Evolutionary conservation across 2,329 filamentous ascomycete genomes (phyloP), one percentile per base, ranked within the genome.

Genomic region (Aquanectria penicillioides): DNA sequence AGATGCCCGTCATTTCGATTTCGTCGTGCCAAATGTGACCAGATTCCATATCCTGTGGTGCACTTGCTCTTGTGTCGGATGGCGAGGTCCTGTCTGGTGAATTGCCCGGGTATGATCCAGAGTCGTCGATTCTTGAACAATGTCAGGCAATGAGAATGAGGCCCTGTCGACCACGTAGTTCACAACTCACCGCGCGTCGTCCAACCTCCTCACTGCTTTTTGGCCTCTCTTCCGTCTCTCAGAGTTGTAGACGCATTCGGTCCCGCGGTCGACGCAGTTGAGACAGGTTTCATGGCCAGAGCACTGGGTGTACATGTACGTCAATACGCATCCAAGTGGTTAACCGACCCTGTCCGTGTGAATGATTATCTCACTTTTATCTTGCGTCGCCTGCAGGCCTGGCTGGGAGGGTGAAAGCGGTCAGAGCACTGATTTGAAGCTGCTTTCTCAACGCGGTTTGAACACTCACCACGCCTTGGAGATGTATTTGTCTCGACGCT

Each of bases 401-500:
- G 37, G n/a, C 37, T 41, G 12, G 6, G 37, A 22, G 18, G 10
- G 20, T 22, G 9, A 41, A 20, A 10, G n/a, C 22, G 18, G 7
- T 6, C 9, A 23, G n/a, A 25, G 22, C n/a, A n/a, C n/a, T n/a
- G n/a, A n/a, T n/a, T n/a, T n/a, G n/a, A n/a, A n/a, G n/a, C n/a
- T n/a, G n/a, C n/a, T n/a, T n/a, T n/a, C n/a, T n/a, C n/a, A n/a
- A n/a, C n/a, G n/a, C n/a, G n/a, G n/a, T n/a, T n/a, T n/a, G n/a
- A n/a, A n/a, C n/a, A n/a, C 37, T 41, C 22, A 41, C 37, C 37
- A 41, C 11, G 37, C 37, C 37, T 41, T 41, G 13, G 37, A n/a
- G 18, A 41, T 41, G 37, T 41, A 41, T 41, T 41, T 41, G n/a
- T 41, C 37, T 11, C 37, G 37, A 25, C 37, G 37, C 20, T 41